Evolutionary conservation across 345 rosid genomes (phyloP), one percentile per base, ranked within the genome.

Genomic region (Salix viminalis): DNA sequence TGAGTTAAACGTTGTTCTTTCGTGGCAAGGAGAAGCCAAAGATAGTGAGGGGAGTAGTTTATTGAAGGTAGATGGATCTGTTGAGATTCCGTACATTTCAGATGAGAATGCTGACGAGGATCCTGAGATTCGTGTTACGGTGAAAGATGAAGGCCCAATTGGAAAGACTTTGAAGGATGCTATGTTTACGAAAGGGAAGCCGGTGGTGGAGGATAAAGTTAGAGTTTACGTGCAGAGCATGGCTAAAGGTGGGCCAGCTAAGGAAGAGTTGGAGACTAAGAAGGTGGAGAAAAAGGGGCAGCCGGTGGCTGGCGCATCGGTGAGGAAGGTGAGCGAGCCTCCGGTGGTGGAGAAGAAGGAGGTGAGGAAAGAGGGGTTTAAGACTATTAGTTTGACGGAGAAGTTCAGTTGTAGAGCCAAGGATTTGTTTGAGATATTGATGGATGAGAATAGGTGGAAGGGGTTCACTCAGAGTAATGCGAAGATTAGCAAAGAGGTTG

Each of bases 31-130:
- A 19, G 95, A 90, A 78, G 97, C 95, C 0, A 88, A 85, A 71
- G 97, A 94, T 70, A 68, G 88, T 11, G 95, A 91, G 7, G 98
- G 97, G 2, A 88, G 83, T 46, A 75, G 86, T 6, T 69, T 92
- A 44, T 69, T 83, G 80, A 88, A 88, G 71, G 91, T 86, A 7
- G 97, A 94, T 0, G 99, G 99, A 10, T 74, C 83, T 52, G 90
- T 92, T 0, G 99, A 96, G 78, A 87, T 96, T 75, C 99, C 99
- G 0, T 96, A 96, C 76, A 94, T 96, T 68, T 72, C 99, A 28
- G 99, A 96, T 60, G 99, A 96, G 92, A 96, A 96, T 54, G 98
- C 99, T 1, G 97, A 84, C 24, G 98, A 96, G 81, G 94, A 96
- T 75, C 97, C 99, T 4, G 98, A 92, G 60, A 65, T 94, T 75